phyloP scores from a whole-genome alignment of 768 basidiomycete species.

The Lentinus brumalis region DNA sequence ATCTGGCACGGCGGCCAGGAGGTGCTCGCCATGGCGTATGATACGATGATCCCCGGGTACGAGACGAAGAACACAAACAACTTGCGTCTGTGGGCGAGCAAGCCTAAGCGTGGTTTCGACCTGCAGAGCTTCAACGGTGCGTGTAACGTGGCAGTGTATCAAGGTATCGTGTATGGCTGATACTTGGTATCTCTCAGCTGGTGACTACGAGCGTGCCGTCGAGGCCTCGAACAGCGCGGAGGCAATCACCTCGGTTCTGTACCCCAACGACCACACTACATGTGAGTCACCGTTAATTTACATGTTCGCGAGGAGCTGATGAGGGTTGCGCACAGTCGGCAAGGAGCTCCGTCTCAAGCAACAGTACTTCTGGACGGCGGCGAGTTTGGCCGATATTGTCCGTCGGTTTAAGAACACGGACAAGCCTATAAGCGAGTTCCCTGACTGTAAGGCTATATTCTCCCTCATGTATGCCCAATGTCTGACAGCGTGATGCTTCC shows the following conservation, averaged over 20 bases:
- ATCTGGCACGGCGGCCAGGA: constrained; percentile 90
- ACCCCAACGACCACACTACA: constrained; percentile 90
- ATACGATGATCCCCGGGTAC: constrained; percentile 92
- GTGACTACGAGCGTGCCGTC: constrained; percentile 90
- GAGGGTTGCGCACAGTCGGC: constrained; percentile 51
- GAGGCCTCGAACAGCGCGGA: constrained; percentile 87
- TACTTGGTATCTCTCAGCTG: constrained; percentile 51
- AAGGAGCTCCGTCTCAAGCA: constrained; percentile 92
- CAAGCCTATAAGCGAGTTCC: constrained; percentile 76
- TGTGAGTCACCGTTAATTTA: constrained; percentile 18
- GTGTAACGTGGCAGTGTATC: background rate
- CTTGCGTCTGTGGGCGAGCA: constrained; percentile 80
- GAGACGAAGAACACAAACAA: constrained; percentile 88
- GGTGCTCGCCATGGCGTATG: constrained; percentile 91
- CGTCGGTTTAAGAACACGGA: constrained; percentile 91
- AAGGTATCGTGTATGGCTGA: constrained; percentile 12
- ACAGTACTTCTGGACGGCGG: constrained; percentile 95
- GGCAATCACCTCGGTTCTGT: constrained; percentile 92
- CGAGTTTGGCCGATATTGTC: constrained; percentile 85
- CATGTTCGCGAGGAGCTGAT: background rate
- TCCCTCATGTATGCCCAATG: constrained; percentile 5
- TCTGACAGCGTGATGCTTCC: background rate
- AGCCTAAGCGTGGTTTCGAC: constrained; percentile 90
- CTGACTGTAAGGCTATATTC: constrained; percentile 67
- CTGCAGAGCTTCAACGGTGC: constrained; percentile 92